Evolutionary conservation across 768 basidiomycete species (phyloP), one percentile per base, ranked within the genome.

Genomic region (Stropharia rugosoannulata): DNA sequence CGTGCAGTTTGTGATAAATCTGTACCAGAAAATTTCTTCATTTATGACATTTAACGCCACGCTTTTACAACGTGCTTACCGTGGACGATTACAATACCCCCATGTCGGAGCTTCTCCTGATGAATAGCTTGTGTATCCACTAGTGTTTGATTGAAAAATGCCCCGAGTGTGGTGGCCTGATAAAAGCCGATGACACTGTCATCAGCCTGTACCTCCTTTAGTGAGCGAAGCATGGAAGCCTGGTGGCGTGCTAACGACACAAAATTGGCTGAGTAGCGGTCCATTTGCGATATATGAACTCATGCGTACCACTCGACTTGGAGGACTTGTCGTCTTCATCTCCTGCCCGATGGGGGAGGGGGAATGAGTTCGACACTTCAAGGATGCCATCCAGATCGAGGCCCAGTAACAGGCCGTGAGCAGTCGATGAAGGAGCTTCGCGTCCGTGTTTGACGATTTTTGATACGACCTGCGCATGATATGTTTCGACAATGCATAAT

Each of bases 151-250:
- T 84, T 90, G 71, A 89, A 89, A 69, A 94, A 93, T 4, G 91
- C 89, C 41, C 92, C 92, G 38, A 93, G 79, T 8, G 86, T 84
- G 25, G 88, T 93, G 42, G 90, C 90, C 66, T 96, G 93, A 75
- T 98, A 98, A 71, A 96, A 93, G 38, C 95, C 95, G 53, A 97
- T 89, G 35, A 95, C 84, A 60, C 87, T 93, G 72, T 96, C 93
- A 65, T 95, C 93, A 37, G 87, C 85, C 64, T 91, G 89, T 52
- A 95, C 94, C 69, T 95, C 93, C 66, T 92, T 90, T 66, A 98
- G 77, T 19, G 90, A 88, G 54, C 90, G 85, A 44, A 95, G 76
- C 91, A 95, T 92, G 55, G 86, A 81, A 36, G 81, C 77, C 71
- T 95, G 92, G 68, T 93, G 94, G 43, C 90, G 88, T 53, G 80